These are phyloP conservation scores for Straminergon stramineum DNA, from an alignment of 225 moss, liverwort and hornwort species.

Conservation along the genomic window DNA sequence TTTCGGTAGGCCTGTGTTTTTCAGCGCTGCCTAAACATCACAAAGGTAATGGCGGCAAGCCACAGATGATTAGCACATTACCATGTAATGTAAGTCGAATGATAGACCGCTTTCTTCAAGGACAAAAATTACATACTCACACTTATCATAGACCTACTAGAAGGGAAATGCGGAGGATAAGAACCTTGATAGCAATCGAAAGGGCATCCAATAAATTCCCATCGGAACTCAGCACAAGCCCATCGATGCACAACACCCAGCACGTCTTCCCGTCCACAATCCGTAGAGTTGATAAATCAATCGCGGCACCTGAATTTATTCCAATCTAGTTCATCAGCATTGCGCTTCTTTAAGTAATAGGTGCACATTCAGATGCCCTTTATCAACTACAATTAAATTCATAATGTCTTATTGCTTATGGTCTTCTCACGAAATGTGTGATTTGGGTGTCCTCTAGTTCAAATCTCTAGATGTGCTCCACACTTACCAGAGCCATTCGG, in stretches of 20 bases:
- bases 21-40: slow-evolving; percentile 64
- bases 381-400: not conserved
- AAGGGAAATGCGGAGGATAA: not conserved
- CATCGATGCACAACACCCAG: slow-evolving; percentile 80
- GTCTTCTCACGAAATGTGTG: not conserved
- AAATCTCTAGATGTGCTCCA: not conserved
- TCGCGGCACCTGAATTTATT: slow-evolving; percentile 60
- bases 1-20: slow-evolving; percentile 78
- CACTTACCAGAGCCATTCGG: slow-evolving; percentile 72
- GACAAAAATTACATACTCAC: not conserved
- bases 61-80: not conserved
- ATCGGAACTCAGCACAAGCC: slow-evolving; percentile 81
- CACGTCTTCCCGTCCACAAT: slow-evolving; percentile 77
- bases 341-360: not conserved
- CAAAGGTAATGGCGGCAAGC: not conserved
- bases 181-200: slow-evolving; percentile 76
- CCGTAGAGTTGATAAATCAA: slow-evolving; percentile 60
- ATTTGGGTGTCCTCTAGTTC: not conserved
- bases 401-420: not conserved
- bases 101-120: not conserved
- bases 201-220: slow-evolving; percentile 89
- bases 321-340: not conserved
- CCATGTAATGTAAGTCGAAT: not conserved
- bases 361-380: not conserved
- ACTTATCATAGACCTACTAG: not conserved